Base-by-base conservation (phyloP, 495 filamentous ascomycete species). In the Aspergillus leporis region DNA sequence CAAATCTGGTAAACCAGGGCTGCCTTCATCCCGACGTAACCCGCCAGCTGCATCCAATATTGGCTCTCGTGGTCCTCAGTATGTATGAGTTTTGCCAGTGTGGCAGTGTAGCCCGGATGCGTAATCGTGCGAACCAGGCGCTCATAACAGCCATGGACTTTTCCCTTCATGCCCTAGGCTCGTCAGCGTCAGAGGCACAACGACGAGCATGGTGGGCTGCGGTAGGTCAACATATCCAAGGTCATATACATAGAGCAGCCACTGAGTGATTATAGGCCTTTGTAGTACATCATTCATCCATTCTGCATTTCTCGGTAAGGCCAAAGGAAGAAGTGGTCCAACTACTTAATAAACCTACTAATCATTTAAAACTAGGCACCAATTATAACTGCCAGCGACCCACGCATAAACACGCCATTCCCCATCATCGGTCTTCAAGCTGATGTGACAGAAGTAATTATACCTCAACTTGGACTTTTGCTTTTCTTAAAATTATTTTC, bases 131-230 rank as follows among this genome's bases (percentile, higher is more conserved):
- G 6, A 74, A 75, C 9, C 74, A 80, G 28, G 78, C 80, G 23
- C 54, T 81, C 38, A 72, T 73, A 19, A 55, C 70, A 10, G 79
- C 79, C 7, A 75, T 79, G 70, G 71, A 73, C 56, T 45, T 78
- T n/a, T 68, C 61, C 13, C 67, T 83, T 3, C 74, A 81, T 63
- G 63, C 55, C 6, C 60, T 63, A 12, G 71, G 12, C 9, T 16
- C 54, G 7, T 66, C 68, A 7, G 71, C 71, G 1, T 70, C 76
- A 18, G 74, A 77, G 38, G 74, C 75, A 31, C 71, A 73, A 57
- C 69, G 76, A 21, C 69, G 78, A 14, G 66, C 70, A 32, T 83
- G 80, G 78, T 83, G 80, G 80, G 77, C 76, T 72, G 77, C 77
- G 21, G 75, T 75, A 65, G 40, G 68, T 53, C n/a, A n/a, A n/a